Conservation (phyloP, 306 rosid species). For the Chamaecrista fasciculata region DNA sequence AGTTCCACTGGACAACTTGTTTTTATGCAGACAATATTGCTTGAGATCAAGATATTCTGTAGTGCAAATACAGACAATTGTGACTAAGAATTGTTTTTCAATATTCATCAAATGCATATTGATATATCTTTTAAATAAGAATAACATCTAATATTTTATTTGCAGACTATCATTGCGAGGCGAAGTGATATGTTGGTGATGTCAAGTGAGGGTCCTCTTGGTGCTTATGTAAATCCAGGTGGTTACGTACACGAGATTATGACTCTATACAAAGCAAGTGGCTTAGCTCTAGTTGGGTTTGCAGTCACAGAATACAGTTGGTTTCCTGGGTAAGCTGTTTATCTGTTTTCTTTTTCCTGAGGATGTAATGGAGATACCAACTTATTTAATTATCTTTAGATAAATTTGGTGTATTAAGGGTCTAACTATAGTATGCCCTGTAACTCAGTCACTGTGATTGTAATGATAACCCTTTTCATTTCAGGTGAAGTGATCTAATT, state of each 20-base stretch:
- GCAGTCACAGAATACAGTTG: conserved; percentile 74
- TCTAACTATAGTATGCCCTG: conserved; percentile 5
- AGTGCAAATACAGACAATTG: neutral
- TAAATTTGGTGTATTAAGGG: neutral
- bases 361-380: conserved; percentile 13
- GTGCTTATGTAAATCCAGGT: conserved; percentile 79
- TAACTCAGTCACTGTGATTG: conserved; percentile 4
- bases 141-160: conserved; percentile 22
- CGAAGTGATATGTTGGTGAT: conserved; percentile 93
- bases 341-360: conserved; percentile 29
- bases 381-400: conserved; percentile 17
- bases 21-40: conserved; percentile 8
- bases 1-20: neutral
- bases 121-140: neutral
- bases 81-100: conserved; percentile 2
- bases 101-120: conserved; percentile 15
- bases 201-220: conserved; percentile 95
- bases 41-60: neutral
- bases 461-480: neutral
- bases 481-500: neutral
- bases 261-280: conserved; percentile 75
- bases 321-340: conserved; percentile 90
- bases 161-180: conserved; percentile 76
- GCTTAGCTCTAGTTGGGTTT: conserved; percentile 62
- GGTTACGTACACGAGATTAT: conserved; percentile 85